Percentiles rank a stretch among this genome's conserved stretches.
These are phyloP conservation scores for Rheum nobile DNA, from an alignment of 148 eudicot species.

Conservation along the genomic window DNA sequence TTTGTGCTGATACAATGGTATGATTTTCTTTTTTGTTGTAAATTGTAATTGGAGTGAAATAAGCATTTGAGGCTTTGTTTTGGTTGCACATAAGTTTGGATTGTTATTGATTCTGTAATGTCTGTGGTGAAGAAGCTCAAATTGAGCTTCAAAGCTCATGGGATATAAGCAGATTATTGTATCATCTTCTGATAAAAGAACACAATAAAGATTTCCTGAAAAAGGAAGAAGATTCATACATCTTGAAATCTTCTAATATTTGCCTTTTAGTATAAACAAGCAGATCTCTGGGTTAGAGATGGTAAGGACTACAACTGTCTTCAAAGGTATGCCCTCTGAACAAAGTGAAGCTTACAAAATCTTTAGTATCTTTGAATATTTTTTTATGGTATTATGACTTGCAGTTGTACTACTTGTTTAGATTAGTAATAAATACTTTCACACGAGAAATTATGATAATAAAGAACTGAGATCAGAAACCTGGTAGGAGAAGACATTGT, in stretches of 20 bases:
- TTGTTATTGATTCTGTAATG: neutral
- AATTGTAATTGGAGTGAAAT: neutral
- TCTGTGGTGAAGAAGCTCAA: too few relatives aligned
- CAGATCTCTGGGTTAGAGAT: neutral
- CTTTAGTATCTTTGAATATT: neutral
- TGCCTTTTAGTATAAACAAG: neutral
- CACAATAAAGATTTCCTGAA: neutral
- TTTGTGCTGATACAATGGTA: conserved; percentile 1
- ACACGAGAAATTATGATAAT: neutral
- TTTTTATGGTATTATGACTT: neutral
- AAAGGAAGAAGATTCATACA: neutral
- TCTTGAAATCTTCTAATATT: neutral
- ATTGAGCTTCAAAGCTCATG: too few relatives aligned
- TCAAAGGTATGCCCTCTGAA: neutral
- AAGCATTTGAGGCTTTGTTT: neutral
- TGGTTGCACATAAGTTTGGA: neutral
- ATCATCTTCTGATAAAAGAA: neutral
- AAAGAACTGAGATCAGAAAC: neutral
- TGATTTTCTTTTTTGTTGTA: neutral
- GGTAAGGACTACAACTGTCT: too few relatives aligned
- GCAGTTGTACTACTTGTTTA: too few relatives aligned
- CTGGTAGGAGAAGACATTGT: neutral
- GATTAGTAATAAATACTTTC: neutral
- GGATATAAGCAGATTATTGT: neutral
- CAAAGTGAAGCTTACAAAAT: neutral